A percentile compares a stretch with the other conserved stretches of the same genome.
These are phyloP conservation scores for Corylus avellana DNA, from an alignment of 306 rosid genomes.

Conservation along the genomic window DNA sequence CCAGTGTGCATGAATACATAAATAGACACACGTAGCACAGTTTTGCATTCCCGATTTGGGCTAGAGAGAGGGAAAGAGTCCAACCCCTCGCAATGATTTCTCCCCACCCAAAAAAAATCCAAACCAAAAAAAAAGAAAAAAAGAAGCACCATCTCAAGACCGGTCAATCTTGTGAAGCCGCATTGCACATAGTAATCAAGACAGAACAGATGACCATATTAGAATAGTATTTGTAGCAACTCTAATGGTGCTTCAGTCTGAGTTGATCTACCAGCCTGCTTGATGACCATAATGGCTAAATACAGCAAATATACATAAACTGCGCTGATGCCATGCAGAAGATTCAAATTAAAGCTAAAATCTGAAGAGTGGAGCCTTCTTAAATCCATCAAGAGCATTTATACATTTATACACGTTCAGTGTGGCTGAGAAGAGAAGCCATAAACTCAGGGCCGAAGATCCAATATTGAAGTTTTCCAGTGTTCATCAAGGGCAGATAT, in stretches of 20 bases:
- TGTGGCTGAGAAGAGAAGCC: not conserved
- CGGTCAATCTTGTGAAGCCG: not conserved
- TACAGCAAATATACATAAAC: not conserved
- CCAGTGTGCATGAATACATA: not conserved
- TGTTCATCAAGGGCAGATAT: not conserved
- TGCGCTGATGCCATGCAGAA: not conserved
- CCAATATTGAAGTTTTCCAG: not conserved
- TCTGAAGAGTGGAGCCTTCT: not conserved
- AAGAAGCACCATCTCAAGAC: not conserved
- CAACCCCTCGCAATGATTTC: not conserved
- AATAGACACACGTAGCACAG: not conserved
- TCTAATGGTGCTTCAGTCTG: not conserved
- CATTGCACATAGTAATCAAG: not conserved
- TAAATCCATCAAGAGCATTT: not conserved
- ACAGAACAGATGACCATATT: not conserved
- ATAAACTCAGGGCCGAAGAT: not conserved
- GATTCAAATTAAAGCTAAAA: not conserved
- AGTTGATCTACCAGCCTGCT: not conserved
- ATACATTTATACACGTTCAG: not conserved
- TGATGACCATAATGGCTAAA: not conserved
- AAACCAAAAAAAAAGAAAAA: too few relatives aligned
- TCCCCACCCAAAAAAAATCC: too few relatives aligned
- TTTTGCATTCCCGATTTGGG: not conserved
- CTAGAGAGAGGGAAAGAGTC: not conserved
- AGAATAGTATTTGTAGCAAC: not conserved